Evolutionary conservation across 805 yeast genomes (phyloP), one percentile per base, ranked within the genome.

Genomic region (Jamesozyma lodderae): DNA sequence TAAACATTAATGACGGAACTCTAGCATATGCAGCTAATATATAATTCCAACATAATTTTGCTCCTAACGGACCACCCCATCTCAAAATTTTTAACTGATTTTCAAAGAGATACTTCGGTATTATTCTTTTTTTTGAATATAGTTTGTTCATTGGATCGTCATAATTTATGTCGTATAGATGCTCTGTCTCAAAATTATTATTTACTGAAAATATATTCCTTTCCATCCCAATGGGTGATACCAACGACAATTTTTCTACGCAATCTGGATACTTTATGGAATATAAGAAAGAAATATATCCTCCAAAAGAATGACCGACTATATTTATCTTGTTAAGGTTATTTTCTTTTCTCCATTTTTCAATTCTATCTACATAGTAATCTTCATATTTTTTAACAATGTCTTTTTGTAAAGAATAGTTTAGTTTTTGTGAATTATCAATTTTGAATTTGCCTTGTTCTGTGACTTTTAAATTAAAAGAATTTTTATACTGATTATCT

Each of bases 221-320:
- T 49, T 84, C 94, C 17, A 83, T 76, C 0, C 94, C 94, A 0
- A 81, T 82, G 0, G 94, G 94, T 9, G 86, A 77, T 3, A 80
- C 70, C 17, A 83, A 62, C 2, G 80, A 64, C 46, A 84, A 59
- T 41, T 72, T 71, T n/a, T 68, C 60, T 6, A 84, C 66, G 4
- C 66, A 53, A 0, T 70, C 53, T 0, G 87, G 85, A 48, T 79
- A 69, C 43, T 65, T 73, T 31, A 75, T 52, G 2, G 82, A 68
- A 53, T 80, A 83, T 4, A 78, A 71, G 35, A 73, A 72, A 0
- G 84, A 72, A 62, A 85, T 63, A 49, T 81, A 79, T 0, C 86
- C 92, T 23, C 94, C 94, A 45, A 75, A 75, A 0, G 94, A 82
- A 57, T 84, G 94, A 0, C 86, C 90, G 16, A 83, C 61, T 11